phyloP scores from a whole-genome alignment of 108 stramenopile species.

The Cyclotella cryptica region DNA sequence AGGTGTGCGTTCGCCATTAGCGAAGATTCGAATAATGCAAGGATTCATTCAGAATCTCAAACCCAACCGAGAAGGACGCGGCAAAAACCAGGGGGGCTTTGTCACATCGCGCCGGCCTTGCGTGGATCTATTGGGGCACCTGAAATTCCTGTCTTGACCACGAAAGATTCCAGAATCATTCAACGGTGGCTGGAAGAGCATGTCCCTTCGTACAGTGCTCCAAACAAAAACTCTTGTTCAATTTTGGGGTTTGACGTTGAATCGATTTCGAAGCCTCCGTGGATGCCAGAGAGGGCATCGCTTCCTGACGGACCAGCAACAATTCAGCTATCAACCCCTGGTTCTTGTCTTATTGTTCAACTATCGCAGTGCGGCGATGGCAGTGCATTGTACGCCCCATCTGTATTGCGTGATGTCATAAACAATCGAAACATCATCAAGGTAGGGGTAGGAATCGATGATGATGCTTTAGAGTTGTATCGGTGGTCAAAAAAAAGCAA shows the following conservation, averaged over 20 bases:
- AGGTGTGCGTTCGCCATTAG: conserved; percentile 12
- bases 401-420: conserved; percentile 50
- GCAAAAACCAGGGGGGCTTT: conserved; percentile 8
- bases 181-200: conserved; percentile 64
- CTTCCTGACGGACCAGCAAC: conserved; percentile 65
- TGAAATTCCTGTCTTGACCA: conserved; percentile 60
- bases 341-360: conserved; percentile 67
- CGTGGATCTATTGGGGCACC: conserved; percentile 40
- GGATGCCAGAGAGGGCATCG: conserved; percentile 45
- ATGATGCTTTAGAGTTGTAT: conserved; percentile 71
- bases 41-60: not conserved
- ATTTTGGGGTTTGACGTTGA: conserved; percentile 53
- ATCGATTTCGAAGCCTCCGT: conserved; percentile 51
- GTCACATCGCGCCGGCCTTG: conserved; percentile 31
- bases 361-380: conserved; percentile 49
- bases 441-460: conserved; percentile 67
- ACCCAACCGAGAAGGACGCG: not conserved
- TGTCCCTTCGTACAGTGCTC: conserved; percentile 20
- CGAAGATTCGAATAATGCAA: not conserved
- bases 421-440: conserved; percentile 61
- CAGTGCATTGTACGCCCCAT: conserved; percentile 46
- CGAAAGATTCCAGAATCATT: conserved; percentile 59
- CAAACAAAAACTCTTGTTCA: conserved; percentile 5
- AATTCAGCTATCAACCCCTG: conserved; percentile 69
- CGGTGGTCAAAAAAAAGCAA: conserved; percentile 25